Evolutionary conservation across 1,139 yeast species (phyloP).

Genomic region (Oligophagozyma castellii): DNA sequence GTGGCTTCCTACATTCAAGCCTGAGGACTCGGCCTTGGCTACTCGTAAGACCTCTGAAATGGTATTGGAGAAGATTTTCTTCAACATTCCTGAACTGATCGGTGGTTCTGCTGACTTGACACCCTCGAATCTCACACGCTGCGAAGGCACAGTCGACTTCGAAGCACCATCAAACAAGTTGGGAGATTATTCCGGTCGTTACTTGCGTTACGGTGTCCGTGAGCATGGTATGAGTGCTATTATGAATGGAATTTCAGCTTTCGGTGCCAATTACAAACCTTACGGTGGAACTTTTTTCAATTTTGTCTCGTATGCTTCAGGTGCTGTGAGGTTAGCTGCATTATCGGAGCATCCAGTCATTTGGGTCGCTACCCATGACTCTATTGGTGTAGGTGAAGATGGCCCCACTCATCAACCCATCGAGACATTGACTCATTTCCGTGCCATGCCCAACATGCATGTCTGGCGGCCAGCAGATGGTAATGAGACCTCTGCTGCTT

Average conservation of each 20-base stretch:
- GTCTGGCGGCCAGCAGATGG: constrained; percentile 99
- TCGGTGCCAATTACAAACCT: constrained; percentile 83
- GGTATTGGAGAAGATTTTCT: constrained; percentile 51
- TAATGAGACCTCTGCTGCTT: constrained; percentile 96
- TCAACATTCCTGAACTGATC: constrained; percentile 67
- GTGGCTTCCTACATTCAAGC: constrained; percentile 65
- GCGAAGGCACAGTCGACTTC: constrained; percentile 76
- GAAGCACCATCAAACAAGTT: constrained; percentile 71
- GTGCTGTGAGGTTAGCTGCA: constrained; percentile 93
- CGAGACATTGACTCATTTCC: constrained; percentile 94
- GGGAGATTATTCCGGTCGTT: constrained; percentile 87
- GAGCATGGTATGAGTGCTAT: constrained; percentile 99
- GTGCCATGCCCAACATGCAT: constrained; percentile 88
- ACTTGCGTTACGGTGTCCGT: constrained; percentile 97
- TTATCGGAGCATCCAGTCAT: constrained; percentile 86
- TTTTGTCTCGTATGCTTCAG: constrained; percentile 95
- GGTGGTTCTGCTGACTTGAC: constrained; percentile 99
- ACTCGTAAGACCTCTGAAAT: constrained; percentile 90
- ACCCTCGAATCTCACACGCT: constrained; percentile 90
- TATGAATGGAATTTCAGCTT: constrained; percentile 95
- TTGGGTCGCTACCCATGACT: constrained; percentile 98
- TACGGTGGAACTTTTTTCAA: constrained; percentile 98
- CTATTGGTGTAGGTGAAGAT: constrained; percentile 98
- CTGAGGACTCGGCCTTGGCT: constrained; percentile 72
- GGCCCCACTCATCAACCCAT: constrained; percentile 99